Evolutionary conservation across 768 basidiomycete genomes (phyloP).

Genomic region (Rhizopogon vesiculosus): DNA sequence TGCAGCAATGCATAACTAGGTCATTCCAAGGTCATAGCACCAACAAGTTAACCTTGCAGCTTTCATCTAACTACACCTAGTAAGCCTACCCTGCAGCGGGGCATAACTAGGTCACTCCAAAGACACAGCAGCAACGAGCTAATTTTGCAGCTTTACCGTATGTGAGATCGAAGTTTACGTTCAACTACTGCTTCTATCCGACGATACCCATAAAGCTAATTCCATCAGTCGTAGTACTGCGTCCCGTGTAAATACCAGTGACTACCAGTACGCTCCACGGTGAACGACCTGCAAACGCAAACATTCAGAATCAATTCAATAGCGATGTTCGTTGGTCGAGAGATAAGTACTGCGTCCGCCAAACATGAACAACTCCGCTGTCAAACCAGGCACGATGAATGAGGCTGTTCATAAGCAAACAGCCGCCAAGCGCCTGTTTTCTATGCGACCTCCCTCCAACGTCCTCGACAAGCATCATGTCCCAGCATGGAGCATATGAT

Average conservation of each 20-base stretch:
- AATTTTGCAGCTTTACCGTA: background rate
- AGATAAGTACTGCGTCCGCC: too few relatives aligned
- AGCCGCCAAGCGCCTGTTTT: constrained; percentile 14
- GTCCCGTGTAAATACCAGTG: too few relatives aligned
- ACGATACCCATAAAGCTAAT: too few relatives aligned
- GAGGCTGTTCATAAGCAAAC: constrained; percentile 21
- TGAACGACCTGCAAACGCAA: too few relatives aligned
- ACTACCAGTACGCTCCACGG: too few relatives aligned
- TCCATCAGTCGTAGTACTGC: too few relatives aligned
- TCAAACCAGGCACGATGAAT: constrained; percentile 10
- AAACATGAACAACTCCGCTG: background rate
- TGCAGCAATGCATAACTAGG: background rate
- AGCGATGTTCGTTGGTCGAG: too few relatives aligned
- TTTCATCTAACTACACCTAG: too few relatives aligned
- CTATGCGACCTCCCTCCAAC: constrained; percentile 4
- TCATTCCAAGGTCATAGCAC: background rate
- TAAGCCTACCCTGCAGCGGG: background rate
- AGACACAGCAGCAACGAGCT: background rate
- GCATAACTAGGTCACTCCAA: background rate
- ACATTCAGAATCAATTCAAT: too few relatives aligned
- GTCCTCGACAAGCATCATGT: constrained; percentile 12
- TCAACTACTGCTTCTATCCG: too few relatives aligned
- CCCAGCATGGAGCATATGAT: constrained; percentile 27
- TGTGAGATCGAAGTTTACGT: background rate
- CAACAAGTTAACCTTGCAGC: background rate